phyloP scores from a whole-genome alignment of 495 filamentous ascomycete species.

The Letharia lupina region DNA sequence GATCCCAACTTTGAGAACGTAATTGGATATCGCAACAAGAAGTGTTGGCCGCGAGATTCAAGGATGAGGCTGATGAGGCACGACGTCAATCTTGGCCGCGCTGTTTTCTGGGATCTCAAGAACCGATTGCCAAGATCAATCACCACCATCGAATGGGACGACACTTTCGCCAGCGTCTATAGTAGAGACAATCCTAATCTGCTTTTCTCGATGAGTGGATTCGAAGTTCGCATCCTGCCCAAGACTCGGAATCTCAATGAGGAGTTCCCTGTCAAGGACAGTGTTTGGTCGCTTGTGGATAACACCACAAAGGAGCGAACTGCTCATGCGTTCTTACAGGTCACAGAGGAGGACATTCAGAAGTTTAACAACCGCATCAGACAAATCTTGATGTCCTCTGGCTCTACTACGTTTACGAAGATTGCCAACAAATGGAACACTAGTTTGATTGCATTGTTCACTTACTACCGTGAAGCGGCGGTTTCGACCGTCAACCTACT shows the following conservation, averaged over 20 bases:
- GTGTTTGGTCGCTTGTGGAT: conserved; percentile 94
- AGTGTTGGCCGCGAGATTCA: conserved; percentile 97
- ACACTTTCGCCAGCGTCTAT: conserved; percentile 98
- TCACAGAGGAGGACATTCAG: conserved; percentile 96
- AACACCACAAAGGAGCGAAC: conserved; percentile 95
- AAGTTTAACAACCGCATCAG: conserved; percentile 99
- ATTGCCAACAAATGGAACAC: conserved; percentile 99
- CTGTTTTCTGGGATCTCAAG: conserved; percentile 99
- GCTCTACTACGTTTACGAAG: conserved; percentile 98
- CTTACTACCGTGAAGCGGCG: conserved; percentile 96
- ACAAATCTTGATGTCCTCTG: conserved; percentile 98
- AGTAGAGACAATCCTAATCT: conserved; percentile 97
- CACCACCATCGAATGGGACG: conserved; percentile 98
- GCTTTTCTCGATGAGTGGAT: conserved; percentile 95
- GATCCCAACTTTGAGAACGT: conserved; percentile 99
- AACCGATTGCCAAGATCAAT: conserved; percentile 89
- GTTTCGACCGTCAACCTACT: conserved; percentile 94
- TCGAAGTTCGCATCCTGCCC: conserved; percentile 93
- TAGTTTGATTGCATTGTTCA: conserved; percentile 95
- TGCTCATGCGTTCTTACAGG: conserved; percentile 95
- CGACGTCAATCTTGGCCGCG: conserved; percentile 95
- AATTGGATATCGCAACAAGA: conserved; percentile 98
- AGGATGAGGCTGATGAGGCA: conserved; percentile 98
- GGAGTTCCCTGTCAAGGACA: conserved; percentile 95
- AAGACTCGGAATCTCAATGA: conserved; percentile 94